Evolutionary conservation across 768 basidiomycete species (phyloP).

Genomic region (Hemileccinum rubropunctum): DNA sequence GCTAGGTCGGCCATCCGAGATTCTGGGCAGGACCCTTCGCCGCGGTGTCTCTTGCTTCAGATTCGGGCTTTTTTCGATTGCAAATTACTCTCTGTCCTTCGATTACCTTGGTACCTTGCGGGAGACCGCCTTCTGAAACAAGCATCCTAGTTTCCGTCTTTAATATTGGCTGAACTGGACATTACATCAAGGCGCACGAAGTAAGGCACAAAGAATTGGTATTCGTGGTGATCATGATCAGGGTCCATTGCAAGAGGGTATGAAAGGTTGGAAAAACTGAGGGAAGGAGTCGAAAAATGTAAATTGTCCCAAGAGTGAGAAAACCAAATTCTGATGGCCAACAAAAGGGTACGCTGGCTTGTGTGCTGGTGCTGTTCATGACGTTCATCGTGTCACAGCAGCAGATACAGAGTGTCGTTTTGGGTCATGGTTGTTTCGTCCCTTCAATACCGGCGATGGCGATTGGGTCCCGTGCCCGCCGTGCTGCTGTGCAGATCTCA

Average conservation of each 20-base stretch:
- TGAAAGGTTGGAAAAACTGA: not conserved
- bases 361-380: conserved; percentile 16
- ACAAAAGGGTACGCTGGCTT: not conserved
- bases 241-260: conserved; percentile 22
- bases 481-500: conserved; percentile 26
- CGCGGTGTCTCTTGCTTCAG: conserved; percentile 26
- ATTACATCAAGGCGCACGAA: conserved; percentile 16
- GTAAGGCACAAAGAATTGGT: conserved; percentile 9
- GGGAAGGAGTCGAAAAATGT: conserved; percentile 6
- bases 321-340: conserved; percentile 1
- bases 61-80: conserved; percentile 14
- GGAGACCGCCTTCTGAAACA: conserved; percentile 10
- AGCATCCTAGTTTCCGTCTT: conserved; percentile 12
- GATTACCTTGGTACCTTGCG: conserved; percentile 15
- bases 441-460: conserved; percentile 27
- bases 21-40: conserved; percentile 15
- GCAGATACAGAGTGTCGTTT: conserved; percentile 26
- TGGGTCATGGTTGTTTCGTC: conserved; percentile 23
- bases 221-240: conserved; percentile 14
- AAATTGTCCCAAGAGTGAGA: conserved; percentile 7
- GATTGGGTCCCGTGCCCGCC: conserved; percentile 21
- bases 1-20: conserved; percentile 8
- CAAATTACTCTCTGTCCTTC: conserved; percentile 17
- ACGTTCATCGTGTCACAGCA: conserved; percentile 26
- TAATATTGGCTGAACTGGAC: conserved; percentile 9